Percentiles rank a stretch among this genome's conserved stretches.
Evolutionary conservation across 2,329 filamentous ascomycete genomes (phyloP).

Genomic region (Cadophora luteo-olivacea): DNA sequence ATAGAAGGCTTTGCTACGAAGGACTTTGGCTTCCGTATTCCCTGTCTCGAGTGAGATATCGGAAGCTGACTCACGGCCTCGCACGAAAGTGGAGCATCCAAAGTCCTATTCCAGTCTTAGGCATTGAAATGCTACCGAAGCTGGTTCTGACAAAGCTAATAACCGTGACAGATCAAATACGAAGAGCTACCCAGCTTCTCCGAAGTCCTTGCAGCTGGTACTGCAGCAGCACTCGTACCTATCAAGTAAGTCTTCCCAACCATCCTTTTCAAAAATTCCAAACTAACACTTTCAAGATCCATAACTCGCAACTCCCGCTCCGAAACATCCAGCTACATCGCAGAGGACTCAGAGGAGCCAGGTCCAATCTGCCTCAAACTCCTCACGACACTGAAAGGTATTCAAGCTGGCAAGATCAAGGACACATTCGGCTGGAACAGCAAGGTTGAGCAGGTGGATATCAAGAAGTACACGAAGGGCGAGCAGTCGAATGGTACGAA

Average conservation of each 20-base stretch:
- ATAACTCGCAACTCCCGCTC: slow-evolving; percentile 71
- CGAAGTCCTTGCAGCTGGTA: slow-evolving; percentile 92
- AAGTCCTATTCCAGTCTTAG: not conserved
- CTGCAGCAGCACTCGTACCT: slow-evolving; percentile 81
- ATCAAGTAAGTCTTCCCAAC: slow-evolving; percentile 10
- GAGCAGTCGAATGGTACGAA: slow-evolving; percentile 36
- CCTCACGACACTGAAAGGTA: slow-evolving; percentile 78
- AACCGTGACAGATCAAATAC: slow-evolving; percentile 63
- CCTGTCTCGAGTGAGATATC: slow-evolving; percentile 1
- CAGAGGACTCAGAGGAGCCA: slow-evolving; percentile 66
- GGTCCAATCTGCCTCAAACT: slow-evolving; percentile 77
- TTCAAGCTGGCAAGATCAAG: slow-evolving; percentile 81
- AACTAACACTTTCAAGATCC: slow-evolving; percentile 73
- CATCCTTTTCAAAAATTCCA: not conserved
- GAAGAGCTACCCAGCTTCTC: slow-evolving; percentile 63
- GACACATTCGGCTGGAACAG: slow-evolving; percentile 58
- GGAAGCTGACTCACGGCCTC: slow-evolving; percentile 5
- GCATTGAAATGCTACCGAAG: too few species aligned
- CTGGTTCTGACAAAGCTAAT: not conserved
- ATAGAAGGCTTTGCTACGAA: not conserved
- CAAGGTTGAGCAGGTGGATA: slow-evolving; percentile 41
- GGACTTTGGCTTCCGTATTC: not conserved
- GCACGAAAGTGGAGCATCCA: not conserved
- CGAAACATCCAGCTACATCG: slow-evolving; percentile 63
- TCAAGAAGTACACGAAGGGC: slow-evolving; percentile 37